These are phyloP conservation scores for Kwoniella dendrophila DNA, from an alignment of 768 basidiomycete species.

Conservation along the genomic window DNA sequence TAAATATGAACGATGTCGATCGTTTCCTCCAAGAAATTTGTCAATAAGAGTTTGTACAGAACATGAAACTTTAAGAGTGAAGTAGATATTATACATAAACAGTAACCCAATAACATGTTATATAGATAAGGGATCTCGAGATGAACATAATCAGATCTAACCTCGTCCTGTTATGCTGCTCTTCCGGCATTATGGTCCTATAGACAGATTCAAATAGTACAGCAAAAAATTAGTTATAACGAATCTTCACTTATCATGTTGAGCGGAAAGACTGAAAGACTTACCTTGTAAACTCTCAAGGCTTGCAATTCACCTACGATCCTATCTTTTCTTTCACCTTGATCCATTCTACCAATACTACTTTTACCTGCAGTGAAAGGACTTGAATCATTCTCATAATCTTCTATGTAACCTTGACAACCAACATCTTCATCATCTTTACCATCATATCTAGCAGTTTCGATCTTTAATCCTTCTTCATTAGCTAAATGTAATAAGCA, in stretches of 20 bases:
- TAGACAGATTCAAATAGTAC: background rate
- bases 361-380: constrained; percentile 11
- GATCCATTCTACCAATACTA: constrained; percentile 31
- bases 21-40: too few species aligned
- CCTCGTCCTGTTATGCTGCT: constrained; percentile 12
- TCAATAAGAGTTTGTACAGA: too few species aligned
- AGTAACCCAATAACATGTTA: background rate
- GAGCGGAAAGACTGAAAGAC: too few species aligned
- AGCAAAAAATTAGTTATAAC: background rate
- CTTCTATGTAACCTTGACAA: constrained; percentile 36
- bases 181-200: constrained; percentile 21
- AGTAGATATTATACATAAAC: background rate
- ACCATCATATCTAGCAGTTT: constrained; percentile 53
- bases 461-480: constrained; percentile 88
- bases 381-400: constrained; percentile 25
- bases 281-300: constrained; percentile 51
- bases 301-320: constrained; percentile 54
- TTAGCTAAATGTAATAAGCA: constrained; percentile 95
- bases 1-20: too few species aligned
- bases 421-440: constrained; percentile 48
- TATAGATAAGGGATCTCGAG: too few species aligned
- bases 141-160: too few species aligned
- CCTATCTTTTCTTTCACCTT: constrained; percentile 43
- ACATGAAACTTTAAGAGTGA: too few species aligned
- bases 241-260: background rate